Conservation (phyloP, 768 basidiomycete species). For the Amanita thiersii region DNA sequence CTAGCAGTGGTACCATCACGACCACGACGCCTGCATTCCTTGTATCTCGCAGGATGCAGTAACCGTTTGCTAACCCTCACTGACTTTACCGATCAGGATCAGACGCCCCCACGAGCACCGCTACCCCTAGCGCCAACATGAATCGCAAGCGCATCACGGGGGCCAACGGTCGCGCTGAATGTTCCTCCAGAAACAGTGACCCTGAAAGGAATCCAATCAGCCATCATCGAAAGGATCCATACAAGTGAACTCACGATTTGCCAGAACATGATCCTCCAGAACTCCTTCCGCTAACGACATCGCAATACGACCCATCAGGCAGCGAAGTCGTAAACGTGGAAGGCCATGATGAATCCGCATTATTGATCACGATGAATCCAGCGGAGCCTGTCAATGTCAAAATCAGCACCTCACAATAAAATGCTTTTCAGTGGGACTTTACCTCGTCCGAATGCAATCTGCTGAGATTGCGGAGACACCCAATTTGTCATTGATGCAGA, state of each 20-base stretch:
- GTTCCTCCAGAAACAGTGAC: conserved; percentile 40
- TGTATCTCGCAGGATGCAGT: no score
- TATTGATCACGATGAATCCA: conserved; percentile 65
- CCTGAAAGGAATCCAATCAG: conserved; percentile 20
- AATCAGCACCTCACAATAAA: neutral
- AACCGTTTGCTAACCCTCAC: no score
- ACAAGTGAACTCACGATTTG: conserved; percentile 27
- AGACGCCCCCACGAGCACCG: no score
- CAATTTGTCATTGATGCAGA: conserved; percentile 42
- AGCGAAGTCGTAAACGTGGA: conserved; percentile 49
- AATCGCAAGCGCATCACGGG: conserved; percentile 48
- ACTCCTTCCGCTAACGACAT: conserved; percentile 46
- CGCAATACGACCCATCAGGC: conserved; percentile 53
- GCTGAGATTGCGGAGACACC: conserved; percentile 47
- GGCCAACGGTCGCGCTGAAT: conserved; percentile 41
- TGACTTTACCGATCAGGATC: no score
- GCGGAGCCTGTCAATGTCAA: conserved; percentile 33
- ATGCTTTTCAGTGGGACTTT: conserved; percentile 8
- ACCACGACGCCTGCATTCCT: no score
- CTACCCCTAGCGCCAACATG: conserved; percentile 46
- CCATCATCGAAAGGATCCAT: neutral
- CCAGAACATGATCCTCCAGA: conserved; percentile 40
- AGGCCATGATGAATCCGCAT: conserved; percentile 48
- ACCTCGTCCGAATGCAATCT: conserved; percentile 65
- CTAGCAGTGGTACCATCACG: no score